Evolutionary conservation across 257 asterid genomes (phyloP).

Genomic region (Avicennia marina): DNA sequence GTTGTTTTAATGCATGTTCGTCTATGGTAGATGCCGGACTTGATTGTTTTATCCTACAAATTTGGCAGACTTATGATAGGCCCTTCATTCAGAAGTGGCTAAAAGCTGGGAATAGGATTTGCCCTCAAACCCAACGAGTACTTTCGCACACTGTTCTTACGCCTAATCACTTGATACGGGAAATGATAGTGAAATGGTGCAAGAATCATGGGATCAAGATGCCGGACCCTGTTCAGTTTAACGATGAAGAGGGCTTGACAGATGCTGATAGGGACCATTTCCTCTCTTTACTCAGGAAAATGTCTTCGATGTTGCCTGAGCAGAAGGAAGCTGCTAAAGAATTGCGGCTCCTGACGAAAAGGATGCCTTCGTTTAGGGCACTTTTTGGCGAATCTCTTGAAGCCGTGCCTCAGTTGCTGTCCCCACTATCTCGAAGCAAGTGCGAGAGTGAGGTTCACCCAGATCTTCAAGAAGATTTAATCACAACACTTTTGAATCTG

Average conservation of each 20-base stretch:
- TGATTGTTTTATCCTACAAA: neutral
- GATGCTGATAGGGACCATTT: slow-evolving; percentile 58
- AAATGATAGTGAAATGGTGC: slow-evolving; percentile 74
- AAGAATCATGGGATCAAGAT: slow-evolving; percentile 47
- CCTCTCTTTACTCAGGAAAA: slow-evolving; percentile 43
- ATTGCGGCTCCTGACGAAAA: slow-evolving; percentile 59
- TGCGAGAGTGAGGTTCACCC: slow-evolving; percentile 24
- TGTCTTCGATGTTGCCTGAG: slow-evolving; percentile 51
- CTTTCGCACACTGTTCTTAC: slow-evolving; percentile 68
- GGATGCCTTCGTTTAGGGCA: slow-evolving; percentile 68
- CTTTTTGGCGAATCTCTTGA: slow-evolving; percentile 62
- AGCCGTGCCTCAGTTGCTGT: slow-evolving; percentile 54
- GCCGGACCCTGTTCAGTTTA: slow-evolving; percentile 42
- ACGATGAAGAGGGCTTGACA: slow-evolving; percentile 47
- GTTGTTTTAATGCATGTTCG: neutral
- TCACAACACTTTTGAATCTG: slow-evolving; percentile 73
- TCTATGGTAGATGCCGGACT: neutral
- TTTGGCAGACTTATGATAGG: slow-evolving; percentile 79
- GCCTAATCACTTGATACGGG: slow-evolving; percentile 65
- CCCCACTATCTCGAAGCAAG: slow-evolving; percentile 45
- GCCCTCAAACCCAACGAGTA: slow-evolving; percentile 84
- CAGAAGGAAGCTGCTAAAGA: slow-evolving; percentile 79
- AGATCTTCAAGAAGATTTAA: slow-evolving; percentile 77
- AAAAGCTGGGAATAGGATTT: slow-evolving; percentile 72
- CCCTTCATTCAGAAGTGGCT: slow-evolving; percentile 83